phyloP scores from a whole-genome alignment of 129 eudicot genomes.

The Artemisia argyi region DNA sequence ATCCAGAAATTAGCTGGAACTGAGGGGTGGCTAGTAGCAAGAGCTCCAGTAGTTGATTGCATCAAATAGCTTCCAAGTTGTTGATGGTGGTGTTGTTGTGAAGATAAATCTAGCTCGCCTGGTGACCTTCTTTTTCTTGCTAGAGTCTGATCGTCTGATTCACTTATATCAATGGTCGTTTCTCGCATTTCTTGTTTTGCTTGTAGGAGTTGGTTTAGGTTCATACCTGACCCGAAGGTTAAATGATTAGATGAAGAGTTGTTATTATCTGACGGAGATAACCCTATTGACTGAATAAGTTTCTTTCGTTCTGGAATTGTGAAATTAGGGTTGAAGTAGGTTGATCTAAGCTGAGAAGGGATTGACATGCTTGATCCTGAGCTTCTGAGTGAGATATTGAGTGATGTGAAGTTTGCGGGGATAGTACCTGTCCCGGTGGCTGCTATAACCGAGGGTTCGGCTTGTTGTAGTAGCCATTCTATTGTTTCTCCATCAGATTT shows the following conservation, averaged over 20 bases:
- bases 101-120: conserved; percentile 44
- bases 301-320: conserved; percentile 58
- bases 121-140: conserved; percentile 44
- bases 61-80: conserved; percentile 69
- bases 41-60: conserved; percentile 60
- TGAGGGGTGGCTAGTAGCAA: conserved; percentile 53
- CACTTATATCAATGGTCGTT: conserved; percentile 48
- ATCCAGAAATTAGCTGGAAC: conserved; percentile 96
- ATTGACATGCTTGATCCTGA: conserved; percentile 91
- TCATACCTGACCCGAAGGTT: conserved; percentile 55
- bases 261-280: conserved; percentile 44
- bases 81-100: conserved; percentile 40
- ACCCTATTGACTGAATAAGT: conserved; percentile 52
- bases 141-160: conserved; percentile 46
- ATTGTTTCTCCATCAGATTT: conserved; percentile 97
- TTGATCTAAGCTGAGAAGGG: conserved; percentile 80
- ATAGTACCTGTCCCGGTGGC: conserved; percentile 99
- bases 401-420: conserved; percentile 92
- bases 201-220: conserved; percentile 48
- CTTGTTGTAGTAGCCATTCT: conserved; percentile 95
- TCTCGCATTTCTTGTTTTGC: conserved; percentile 67
- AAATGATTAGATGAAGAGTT: conserved; percentile 37
- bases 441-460: conserved; percentile 91
- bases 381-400: conserved; percentile 85
- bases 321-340: conserved; percentile 70